Conservation (phyloP, 441 rosid species). For the Populus hybrid region DNA sequence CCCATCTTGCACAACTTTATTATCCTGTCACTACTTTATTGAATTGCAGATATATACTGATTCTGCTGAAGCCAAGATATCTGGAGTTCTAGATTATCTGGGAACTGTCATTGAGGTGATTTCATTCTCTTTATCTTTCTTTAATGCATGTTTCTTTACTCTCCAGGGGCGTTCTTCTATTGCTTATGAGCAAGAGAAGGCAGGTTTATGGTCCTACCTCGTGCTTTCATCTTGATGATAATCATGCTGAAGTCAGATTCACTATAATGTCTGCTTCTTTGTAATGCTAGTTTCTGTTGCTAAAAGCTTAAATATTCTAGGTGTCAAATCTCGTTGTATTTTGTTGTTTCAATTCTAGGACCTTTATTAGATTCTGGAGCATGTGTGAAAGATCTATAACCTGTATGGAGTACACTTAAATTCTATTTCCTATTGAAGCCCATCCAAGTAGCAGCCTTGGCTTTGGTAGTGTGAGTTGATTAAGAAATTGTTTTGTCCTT, state of each 20-base stretch:
- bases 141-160: background rate
- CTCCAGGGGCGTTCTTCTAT: background rate
- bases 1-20: background rate
- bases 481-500: background rate
- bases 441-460: background rate
- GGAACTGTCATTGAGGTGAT: conserved; percentile 84
- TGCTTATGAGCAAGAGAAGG: background rate
- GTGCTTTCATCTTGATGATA: background rate
- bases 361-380: background rate
- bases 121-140: background rate
- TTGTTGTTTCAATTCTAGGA: background rate
- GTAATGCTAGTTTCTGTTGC: background rate
- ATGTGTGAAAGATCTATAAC: background rate
- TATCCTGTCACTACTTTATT: background rate
- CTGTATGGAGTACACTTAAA: background rate
- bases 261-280: background rate
- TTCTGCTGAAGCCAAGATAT: conserved; percentile 92
- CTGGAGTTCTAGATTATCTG: conserved; percentile 84
- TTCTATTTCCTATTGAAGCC: background rate
- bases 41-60: conserved; percentile 74
- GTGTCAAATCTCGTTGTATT: background rate
- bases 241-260: background rate
- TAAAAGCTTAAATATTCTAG: background rate
- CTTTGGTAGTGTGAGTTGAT: background rate
- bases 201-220: background rate